Evolutionary conservation across 2,329 filamentous ascomycete species (phyloP).

Genomic region (Fusarium chuoi): DNA sequence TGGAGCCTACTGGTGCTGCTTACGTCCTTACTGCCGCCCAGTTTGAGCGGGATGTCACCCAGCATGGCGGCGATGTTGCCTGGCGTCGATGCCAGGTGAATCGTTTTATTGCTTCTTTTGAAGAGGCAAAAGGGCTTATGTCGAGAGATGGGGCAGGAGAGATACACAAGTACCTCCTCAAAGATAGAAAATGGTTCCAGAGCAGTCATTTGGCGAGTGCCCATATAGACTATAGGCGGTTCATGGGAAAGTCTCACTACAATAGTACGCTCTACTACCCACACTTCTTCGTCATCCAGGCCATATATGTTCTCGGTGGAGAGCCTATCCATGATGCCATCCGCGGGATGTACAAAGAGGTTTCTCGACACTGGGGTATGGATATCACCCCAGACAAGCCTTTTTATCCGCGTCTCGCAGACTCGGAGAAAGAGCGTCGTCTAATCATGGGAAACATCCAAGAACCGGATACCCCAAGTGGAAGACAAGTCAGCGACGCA

Average conservation of each 20-base stretch:
- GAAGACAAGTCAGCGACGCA: too few species aligned
- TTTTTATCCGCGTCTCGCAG: not conserved
- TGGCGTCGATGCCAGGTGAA: not conserved
- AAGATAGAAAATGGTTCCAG: too few species aligned
- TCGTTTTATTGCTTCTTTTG: rapidly evolving
- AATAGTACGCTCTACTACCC: not conserved
- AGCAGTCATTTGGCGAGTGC: too few species aligned
- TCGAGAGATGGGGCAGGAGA: not conserved
- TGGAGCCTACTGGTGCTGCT: not conserved
- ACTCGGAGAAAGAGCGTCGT: rapidly evolving
- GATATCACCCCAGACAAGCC: rapidly evolving
- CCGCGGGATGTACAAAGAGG: not conserved
- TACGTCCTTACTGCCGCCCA: not conserved
- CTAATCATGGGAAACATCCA: not conserved
- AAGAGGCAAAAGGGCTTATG: rapidly evolving
- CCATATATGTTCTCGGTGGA: not conserved
- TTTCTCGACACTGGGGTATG: not conserved
- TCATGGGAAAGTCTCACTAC: too few species aligned
- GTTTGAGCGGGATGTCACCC: not conserved
- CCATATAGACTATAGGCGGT: too few species aligned
- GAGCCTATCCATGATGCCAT: too few species aligned
- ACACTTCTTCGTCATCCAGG: not conserved
- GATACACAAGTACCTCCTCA: not conserved
- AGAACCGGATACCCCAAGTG: too few species aligned
- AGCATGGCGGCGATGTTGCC: not conserved